Evolutionary conservation across 75 land plant genomes (phyloP).

Genomic region (Chamaecyparis obtusa): DNA sequence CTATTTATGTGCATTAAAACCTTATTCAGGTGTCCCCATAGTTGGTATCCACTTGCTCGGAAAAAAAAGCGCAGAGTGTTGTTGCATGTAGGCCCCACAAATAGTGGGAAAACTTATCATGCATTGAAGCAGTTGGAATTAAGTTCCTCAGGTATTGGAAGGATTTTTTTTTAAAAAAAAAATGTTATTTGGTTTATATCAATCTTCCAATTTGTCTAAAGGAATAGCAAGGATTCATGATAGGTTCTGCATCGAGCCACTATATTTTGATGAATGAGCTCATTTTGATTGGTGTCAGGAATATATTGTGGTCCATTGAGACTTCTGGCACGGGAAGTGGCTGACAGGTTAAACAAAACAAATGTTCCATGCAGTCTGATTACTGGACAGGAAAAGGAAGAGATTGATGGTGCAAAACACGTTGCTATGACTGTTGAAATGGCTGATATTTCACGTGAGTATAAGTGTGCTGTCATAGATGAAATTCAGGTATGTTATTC

Average conservation of each 20-base stretch:
- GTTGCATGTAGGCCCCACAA: constrained; percentile 89
- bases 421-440: constrained; percentile 87
- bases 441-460: constrained; percentile 73
- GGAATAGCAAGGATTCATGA: background rate
- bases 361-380: constrained; percentile 73
- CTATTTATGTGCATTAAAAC: background rate
- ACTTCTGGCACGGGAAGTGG: constrained; percentile 89
- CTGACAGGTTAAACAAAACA: constrained; percentile 63
- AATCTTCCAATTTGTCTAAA: background rate
- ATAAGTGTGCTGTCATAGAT: constrained; percentile 82
- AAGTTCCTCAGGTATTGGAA: constrained; percentile 58
- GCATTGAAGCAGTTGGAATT: constrained; percentile 66
- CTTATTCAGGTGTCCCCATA: constrained; percentile 58
- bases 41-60: constrained; percentile 83
- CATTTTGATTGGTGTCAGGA: constrained; percentile 32
- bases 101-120: constrained; percentile 88
- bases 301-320: constrained; percentile 91
- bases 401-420: constrained; percentile 73
- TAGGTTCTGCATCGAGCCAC: background rate
- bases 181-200: background rate
- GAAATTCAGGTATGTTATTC: constrained; percentile 68
- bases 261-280: background rate
- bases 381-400: constrained; percentile 87
- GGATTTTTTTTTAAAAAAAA: background rate
- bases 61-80: constrained; percentile 57